phyloP scores from a whole-genome alignment of 768 basidiomycete genomes.

The Pisolithus albus region DNA sequence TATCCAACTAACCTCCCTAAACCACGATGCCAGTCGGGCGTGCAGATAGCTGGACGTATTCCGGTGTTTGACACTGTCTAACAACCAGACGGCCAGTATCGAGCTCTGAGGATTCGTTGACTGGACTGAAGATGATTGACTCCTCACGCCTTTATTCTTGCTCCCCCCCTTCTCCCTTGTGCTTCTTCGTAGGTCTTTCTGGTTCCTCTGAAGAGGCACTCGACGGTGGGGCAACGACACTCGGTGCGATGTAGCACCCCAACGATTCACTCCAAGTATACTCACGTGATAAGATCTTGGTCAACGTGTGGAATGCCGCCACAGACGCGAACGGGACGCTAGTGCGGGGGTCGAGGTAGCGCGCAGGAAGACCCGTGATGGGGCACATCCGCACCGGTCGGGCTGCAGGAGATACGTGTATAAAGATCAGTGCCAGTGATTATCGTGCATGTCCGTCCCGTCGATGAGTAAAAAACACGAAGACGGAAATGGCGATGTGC shows the following conservation, averaged over 20 bases:
- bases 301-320: constrained; percentile 58
- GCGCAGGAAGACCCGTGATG: constrained; percentile 72
- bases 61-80: too few relatives aligned
- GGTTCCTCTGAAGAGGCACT: too few relatives aligned
- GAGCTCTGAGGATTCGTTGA: too few relatives aligned
- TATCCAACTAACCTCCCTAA: too few relatives aligned
- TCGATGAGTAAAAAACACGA: background rate
- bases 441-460: background rate
- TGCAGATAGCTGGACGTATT: too few relatives aligned
- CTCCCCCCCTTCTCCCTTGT: too few relatives aligned
- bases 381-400: constrained; percentile 63
- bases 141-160: too few relatives aligned
- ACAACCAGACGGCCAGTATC: too few relatives aligned
- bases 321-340: constrained; percentile 73
- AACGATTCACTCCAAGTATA: constrained; percentile 55
- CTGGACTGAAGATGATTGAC: too few relatives aligned
- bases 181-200: too few relatives aligned
- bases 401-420: constrained; percentile 31
- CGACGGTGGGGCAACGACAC: too few relatives aligned
- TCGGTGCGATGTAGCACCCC: constrained; percentile 35
- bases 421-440: background rate
- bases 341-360: constrained; percentile 74
- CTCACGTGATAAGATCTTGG: constrained; percentile 54
- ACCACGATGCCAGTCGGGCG: too few relatives aligned
- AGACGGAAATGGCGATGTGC: background rate